phyloP scores from a whole-genome alignment of 2,329 filamentous ascomycete genomes.

The Helotiales sp. region DNA sequence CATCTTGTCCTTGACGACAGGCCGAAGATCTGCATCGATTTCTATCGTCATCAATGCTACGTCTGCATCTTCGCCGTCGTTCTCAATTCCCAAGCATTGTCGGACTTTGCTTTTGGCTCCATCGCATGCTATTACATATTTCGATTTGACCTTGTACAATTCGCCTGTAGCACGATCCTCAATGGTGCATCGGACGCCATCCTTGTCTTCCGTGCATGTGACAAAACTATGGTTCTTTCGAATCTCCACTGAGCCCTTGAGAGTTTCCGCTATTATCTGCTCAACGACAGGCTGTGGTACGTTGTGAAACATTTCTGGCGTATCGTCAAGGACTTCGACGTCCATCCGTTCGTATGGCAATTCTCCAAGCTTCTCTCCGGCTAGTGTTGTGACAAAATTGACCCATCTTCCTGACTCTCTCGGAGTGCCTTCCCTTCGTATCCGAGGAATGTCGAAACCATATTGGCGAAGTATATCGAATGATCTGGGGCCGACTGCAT shows the following conservation, averaged over 20 bases:
- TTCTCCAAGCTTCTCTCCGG: background rate
- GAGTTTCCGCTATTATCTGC: background rate
- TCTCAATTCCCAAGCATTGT: background rate
- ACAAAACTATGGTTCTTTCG: background rate
- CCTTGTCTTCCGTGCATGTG: background rate
- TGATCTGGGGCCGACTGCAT: conserved; percentile 30
- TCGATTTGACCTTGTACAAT: background rate
- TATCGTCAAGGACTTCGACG: background rate
- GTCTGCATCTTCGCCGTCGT: background rate
- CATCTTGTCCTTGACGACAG: background rate
- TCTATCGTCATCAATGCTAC: background rate
- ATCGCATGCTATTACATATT: background rate
- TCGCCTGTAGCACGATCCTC: background rate
- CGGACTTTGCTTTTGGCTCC: background rate
- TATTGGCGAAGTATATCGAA: conserved; percentile 34
- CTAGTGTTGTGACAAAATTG: background rate
- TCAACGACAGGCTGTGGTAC: background rate
- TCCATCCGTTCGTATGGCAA: background rate
- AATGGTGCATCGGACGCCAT: background rate
- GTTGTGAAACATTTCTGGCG: background rate
- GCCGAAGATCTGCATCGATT: background rate
- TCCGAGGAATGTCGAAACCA: conserved; percentile 25
- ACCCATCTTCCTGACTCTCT: background rate
- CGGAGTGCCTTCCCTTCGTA: background rate
- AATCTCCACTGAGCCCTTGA: background rate